These are phyloP conservation scores for Rhizoclosmatium globosum DNA, from an alignment of 192 early-diverging fungal genomes.

Conservation along the genomic window DNA sequence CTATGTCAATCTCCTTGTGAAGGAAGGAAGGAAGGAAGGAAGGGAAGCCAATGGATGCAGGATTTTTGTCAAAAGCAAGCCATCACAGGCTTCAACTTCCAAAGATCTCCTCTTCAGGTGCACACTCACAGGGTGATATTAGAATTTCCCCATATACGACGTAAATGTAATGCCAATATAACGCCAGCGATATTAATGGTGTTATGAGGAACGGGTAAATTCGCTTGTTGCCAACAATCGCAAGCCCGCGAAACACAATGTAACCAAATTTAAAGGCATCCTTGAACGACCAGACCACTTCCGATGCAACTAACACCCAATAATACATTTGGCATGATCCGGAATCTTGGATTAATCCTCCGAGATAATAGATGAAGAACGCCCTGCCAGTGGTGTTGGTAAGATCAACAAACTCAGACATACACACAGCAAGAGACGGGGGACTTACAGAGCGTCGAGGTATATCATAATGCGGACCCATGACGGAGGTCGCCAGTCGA, in stretches of 20 bases:
- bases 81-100: too few relatives aligned
- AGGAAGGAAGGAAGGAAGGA: too few relatives aligned
- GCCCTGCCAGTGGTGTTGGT: background rate
- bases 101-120: too few relatives aligned
- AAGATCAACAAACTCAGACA: too few relatives aligned
- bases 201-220: background rate
- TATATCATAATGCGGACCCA: slow-evolving; percentile 42
- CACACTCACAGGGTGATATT: background rate
- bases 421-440: too few relatives aligned
- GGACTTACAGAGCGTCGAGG: slow-evolving; percentile 37
- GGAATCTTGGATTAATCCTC: background rate
- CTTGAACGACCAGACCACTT: slow-evolving; percentile 13
- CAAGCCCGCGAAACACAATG: slow-evolving; percentile 13
- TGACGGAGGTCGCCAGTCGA: slow-evolving; percentile 1
- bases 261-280: slow-evolving; percentile 28
- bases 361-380: background rate
- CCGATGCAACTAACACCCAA: background rate
- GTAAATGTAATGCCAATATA: slow-evolving; percentile 9
- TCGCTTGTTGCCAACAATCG: slow-evolving; percentile 19
- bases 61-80: too few relatives aligned
- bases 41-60: too few relatives aligned
- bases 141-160: background rate
- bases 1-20: too few relatives aligned
- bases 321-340: background rate
- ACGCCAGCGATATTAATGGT: background rate